Evolutionary conservation across 2,329 filamentous ascomycete genomes (phyloP).

Genomic region (Claviceps sp.): DNA sequence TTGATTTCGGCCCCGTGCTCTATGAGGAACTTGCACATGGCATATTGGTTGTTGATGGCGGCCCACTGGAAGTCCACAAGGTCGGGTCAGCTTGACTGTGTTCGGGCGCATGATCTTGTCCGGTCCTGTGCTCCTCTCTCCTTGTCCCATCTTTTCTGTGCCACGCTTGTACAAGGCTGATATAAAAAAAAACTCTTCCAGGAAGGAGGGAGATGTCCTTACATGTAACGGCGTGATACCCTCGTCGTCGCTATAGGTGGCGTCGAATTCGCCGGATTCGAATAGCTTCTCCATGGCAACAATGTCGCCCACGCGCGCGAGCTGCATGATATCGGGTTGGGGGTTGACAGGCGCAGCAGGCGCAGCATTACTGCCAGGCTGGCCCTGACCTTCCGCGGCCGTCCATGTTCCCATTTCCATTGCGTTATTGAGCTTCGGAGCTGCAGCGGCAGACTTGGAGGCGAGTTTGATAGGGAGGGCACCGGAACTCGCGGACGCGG

Average conservation of each 20-base stretch:
- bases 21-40: conserved; percentile 91
- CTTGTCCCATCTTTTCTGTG: not conserved
- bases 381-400: conserved; percentile 18
- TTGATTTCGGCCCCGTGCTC: conserved; percentile 80
- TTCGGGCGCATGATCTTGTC: not conserved
- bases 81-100: not conserved
- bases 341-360: conserved; percentile 9
- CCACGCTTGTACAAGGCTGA: not conserved
- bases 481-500: conserved; percentile 22
- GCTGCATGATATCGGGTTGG: conserved; percentile 84
- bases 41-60: conserved; percentile 96
- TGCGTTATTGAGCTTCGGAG: conserved; percentile 43
- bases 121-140: not conserved
- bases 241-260: conserved; percentile 75
- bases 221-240: conserved; percentile 94
- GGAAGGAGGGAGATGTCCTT: conserved; percentile 19
- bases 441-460: conserved; percentile 37
- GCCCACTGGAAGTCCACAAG: conserved; percentile 63
- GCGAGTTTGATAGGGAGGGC: conserved; percentile 36
- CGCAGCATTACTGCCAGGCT: not conserved
- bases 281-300: conserved; percentile 80
- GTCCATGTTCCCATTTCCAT: conserved; percentile 41
- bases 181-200: not conserved
- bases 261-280: conserved; percentile 66
- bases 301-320: conserved; percentile 80